Conservation (phyloP, 208 protist genomes). For the Paratrypanosoma confusum region DNA sequence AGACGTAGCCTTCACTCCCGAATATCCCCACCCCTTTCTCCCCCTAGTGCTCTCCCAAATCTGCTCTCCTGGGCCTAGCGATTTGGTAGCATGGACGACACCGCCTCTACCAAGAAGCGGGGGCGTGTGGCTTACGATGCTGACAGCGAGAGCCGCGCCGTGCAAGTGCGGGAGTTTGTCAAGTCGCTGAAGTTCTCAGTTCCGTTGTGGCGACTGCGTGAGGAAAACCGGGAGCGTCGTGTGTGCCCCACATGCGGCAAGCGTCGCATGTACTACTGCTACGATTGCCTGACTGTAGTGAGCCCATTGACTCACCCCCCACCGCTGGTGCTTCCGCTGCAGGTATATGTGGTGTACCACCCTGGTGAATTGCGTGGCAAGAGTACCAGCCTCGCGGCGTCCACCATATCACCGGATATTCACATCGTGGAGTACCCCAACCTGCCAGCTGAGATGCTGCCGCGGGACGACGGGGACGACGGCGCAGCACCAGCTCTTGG, state of each 20-base stretch:
- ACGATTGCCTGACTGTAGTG: slow-evolving; percentile 76
- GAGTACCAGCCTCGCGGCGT: slow-evolving; percentile 87
- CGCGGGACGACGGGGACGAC: not conserved
- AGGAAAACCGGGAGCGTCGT: slow-evolving; percentile 45
- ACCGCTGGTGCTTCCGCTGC: slow-evolving; percentile 56
- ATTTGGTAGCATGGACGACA: not conserved
- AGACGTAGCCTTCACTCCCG: slow-evolving; percentile 2
- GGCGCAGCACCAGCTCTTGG: too few species aligned
- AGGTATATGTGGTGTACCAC: slow-evolving; percentile 85
- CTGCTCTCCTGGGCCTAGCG: not conserved
- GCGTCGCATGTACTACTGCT: slow-evolving; percentile 78
- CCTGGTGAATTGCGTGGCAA: slow-evolving; percentile 81
- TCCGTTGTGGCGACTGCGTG: slow-evolving; percentile 43
- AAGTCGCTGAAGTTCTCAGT: slow-evolving; percentile 51
- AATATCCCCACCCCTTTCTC: not conserved
- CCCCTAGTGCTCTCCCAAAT: not conserved
- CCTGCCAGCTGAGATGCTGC: slow-evolving; percentile 42
- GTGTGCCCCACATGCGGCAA: slow-evolving; percentile 65
- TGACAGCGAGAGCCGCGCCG: slow-evolving; percentile 32
- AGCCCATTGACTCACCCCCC: slow-evolving; percentile 77
- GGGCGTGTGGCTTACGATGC: slow-evolving; percentile 50
- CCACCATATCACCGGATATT: slow-evolving; percentile 75
- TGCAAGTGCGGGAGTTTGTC: slow-evolving; percentile 61
- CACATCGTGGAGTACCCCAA: slow-evolving; percentile 71
- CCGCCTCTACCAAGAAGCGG: slow-evolving; percentile 40